Percentiles rank a stretch among this genome's conserved stretches.
Evolutionary conservation across 257 asterid species (phyloP).

Genomic region (Fraxinus quadrangulata): DNA sequence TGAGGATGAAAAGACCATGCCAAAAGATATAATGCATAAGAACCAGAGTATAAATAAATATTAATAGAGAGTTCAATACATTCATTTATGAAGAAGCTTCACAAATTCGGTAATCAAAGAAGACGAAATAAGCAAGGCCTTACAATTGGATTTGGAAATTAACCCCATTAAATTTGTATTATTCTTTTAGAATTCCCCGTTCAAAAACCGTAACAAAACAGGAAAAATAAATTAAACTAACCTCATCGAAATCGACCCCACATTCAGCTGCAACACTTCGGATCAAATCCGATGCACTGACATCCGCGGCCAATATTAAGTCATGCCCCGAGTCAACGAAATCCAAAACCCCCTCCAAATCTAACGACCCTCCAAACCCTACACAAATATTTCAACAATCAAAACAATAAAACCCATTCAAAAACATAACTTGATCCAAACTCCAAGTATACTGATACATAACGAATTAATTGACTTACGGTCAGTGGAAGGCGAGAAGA

Average conservation of each 20-base stretch:
- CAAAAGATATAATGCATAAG: conserved; percentile 11
- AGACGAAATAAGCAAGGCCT: not conserved
- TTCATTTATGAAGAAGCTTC: not conserved
- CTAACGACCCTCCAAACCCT: conserved; percentile 86
- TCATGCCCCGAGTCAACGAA: conserved; percentile 88
- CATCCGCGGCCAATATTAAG: conserved; percentile 76
- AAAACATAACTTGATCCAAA: not conserved
- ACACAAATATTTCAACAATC: conserved; percentile 22
- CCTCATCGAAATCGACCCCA: conserved; percentile 58
- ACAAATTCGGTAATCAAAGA: not conserved
- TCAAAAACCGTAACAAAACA: not conserved
- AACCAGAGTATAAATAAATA: conserved; percentile 17
- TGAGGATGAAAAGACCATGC: conserved; percentile 2
- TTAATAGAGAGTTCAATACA: not conserved
- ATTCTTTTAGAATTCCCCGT: not conserved
- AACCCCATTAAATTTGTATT: not conserved
- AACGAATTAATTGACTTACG: conserved; percentile 39
- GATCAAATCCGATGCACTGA: conserved; percentile 69
- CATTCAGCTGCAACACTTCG: conserved; percentile 65
- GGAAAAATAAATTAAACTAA: not conserved
- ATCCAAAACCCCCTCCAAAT: conserved; percentile 65
- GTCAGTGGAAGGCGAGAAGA: conserved; percentile 63
- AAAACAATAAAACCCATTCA: conserved; percentile 3
- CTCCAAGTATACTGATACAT: not conserved
- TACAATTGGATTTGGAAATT: not conserved